Conservation (phyloP, 495 filamentous ascomycete species). For the Penicillium mononematosum region DNA sequence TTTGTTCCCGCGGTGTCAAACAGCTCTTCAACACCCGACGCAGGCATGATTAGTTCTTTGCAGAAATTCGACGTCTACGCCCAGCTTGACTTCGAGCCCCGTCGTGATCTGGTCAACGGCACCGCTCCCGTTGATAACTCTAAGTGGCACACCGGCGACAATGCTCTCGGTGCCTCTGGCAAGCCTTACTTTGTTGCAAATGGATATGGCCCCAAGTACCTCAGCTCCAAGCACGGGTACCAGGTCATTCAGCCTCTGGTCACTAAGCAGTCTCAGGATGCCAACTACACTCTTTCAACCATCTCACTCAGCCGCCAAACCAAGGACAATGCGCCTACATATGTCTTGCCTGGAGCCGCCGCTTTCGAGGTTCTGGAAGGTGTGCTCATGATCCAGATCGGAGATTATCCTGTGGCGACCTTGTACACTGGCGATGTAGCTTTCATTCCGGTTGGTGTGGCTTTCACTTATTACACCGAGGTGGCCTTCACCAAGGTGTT, state of each 20-base stretch:
- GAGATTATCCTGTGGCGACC: slow-evolving; percentile 28
- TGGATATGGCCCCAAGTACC: slow-evolving; percentile 42
- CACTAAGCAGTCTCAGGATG: slow-evolving; percentile 32
- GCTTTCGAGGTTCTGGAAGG: slow-evolving; percentile 47
- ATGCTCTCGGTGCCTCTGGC: slow-evolving; percentile 25
- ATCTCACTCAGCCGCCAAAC: slow-evolving; percentile 29
- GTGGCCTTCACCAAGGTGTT: slow-evolving; percentile 41
- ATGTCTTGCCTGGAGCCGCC: slow-evolving; percentile 24
- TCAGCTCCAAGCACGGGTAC: slow-evolving; percentile 37
- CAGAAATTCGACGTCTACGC: slow-evolving; percentile 42
- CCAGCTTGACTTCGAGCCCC: slow-evolving; percentile 35
- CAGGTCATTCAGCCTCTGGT: slow-evolving; percentile 46
- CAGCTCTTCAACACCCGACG: slow-evolving; percentile 12
- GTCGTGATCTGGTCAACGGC: slow-evolving; percentile 39
- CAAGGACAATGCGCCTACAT: slow-evolving; percentile 20
- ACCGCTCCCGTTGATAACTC: slow-evolving; percentile 23
- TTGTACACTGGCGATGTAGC: slow-evolving; percentile 39
- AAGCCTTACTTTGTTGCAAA: slow-evolving; percentile 44
- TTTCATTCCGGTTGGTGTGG: slow-evolving; percentile 32
- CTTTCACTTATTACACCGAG: slow-evolving; percentile 35
- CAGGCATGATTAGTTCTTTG: slow-evolving; percentile 24
- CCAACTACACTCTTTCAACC: slow-evolving; percentile 40
- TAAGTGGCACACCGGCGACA: slow-evolving; percentile 36
- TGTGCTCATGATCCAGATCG: slow-evolving; percentile 32
- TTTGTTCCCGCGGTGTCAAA: slow-evolving; percentile 26